A percentile compares a stretch with the other conserved stretches of the same genome.
Evolutionary conservation across 257 asterid species (phyloP).

Genomic region (Coffea canephora): DNA sequence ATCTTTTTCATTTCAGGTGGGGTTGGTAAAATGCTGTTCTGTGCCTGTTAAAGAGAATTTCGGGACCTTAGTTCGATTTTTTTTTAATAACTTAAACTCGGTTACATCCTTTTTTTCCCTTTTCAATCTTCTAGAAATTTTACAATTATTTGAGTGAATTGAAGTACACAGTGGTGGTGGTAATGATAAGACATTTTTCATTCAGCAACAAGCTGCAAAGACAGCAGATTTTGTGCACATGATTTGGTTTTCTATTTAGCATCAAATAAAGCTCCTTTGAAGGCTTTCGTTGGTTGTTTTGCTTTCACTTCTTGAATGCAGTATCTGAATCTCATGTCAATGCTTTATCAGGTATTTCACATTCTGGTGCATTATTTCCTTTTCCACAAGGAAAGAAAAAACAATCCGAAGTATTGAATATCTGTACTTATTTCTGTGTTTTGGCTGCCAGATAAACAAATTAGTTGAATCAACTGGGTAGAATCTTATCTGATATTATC

Average conservation of each 20-base stretch:
- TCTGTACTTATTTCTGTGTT: background rate
- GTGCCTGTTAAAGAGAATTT: too few relatives aligned
- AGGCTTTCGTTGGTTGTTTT: background rate
- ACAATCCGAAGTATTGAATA: background rate
- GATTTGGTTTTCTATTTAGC: background rate
- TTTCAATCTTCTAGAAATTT: background rate
- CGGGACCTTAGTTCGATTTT: too few relatives aligned
- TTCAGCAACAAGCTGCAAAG: background rate
- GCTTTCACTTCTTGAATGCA: background rate
- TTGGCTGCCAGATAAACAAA: background rate
- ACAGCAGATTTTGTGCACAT: background rate
- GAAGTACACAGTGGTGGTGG: background rate
- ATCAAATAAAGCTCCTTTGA: background rate
- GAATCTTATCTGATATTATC: background rate
- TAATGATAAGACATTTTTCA: background rate
- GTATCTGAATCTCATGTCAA: background rate
- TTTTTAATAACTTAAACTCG: too few relatives aligned
- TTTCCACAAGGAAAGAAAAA: background rate
- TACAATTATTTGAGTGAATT: background rate
- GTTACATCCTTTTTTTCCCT: too few relatives aligned
- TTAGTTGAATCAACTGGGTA: background rate
- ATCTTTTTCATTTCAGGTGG: background rate
- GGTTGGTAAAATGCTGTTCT: too few relatives aligned
- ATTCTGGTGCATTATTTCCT: background rate
- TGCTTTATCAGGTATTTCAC: background rate